Base-by-base conservation (phyloP, 345 rosid species). In the Linum usitatissimum region DNA sequence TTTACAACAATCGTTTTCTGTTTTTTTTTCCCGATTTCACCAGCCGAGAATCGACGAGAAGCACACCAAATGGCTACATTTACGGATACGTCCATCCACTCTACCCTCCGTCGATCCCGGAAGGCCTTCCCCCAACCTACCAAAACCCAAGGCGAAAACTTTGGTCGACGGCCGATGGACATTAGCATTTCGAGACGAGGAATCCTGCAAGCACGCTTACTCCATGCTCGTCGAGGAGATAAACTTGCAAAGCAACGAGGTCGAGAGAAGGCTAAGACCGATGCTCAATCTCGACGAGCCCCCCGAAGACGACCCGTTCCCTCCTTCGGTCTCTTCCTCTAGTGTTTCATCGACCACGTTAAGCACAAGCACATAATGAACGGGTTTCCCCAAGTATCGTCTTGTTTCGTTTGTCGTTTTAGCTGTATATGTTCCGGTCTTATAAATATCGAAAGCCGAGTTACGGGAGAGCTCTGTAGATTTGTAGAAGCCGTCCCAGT, bases 161-260 rank as follows among this genome's bases (percentile, higher is more conserved):
- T 68, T 88, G 58, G 92, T 90, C 18, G 97, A 94, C 57, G 99
- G 99, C 55, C 84, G 90, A 84, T 94, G 96, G 99, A 86, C 89
- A 59, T 69, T 94, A 61, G 95, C 99, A 63, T 94, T 94, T 78
- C 76, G 82, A 68, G 86, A 83, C 54, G 91, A 90, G 18, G 86
- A 79, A 59, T 81, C 89, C 19, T 90, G 99, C 84, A 73, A 79
- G 72, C 65, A 75, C 51, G 97, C 95, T 58, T 70, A 71, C 54
- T 77, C 84, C 31, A 90, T 94, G 96, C 79, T 81, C 69, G 61
- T 64, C 6, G 76, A 75, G 48, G 97, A 90, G 86, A 73, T 75
- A 3, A 77, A 77, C 72, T 71, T 71, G 59, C 99, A 81, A 75
- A 77, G 81, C 77, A 73, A 63, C 0, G 96, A 87, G 74, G 92